phyloP scores from a whole-genome alignment of 2,329 filamentous ascomycete genomes.

The Fusarium buharicum region DNA sequence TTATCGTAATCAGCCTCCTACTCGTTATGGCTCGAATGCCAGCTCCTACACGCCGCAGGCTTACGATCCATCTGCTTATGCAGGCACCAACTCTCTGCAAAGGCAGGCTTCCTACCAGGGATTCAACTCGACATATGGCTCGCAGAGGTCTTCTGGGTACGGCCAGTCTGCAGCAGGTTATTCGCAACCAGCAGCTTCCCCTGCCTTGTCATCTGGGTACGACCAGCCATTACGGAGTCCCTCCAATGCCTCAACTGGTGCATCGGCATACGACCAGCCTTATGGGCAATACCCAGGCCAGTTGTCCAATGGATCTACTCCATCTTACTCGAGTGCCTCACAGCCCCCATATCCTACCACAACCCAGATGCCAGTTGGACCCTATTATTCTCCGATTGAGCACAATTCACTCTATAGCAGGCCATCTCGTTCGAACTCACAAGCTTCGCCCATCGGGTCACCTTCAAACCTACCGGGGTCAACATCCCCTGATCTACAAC shows the following conservation, averaged over 20 bases:
- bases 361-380: slow-evolving; percentile 64
- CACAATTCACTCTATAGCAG: slow-evolving; percentile 58
- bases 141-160: slow-evolving; percentile 51
- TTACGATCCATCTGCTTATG: slow-evolving; percentile 71
- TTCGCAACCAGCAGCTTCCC: slow-evolving; percentile 44
- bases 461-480: slow-evolving; percentile 55
- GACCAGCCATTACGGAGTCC: slow-evolving; percentile 55
- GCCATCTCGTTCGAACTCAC: slow-evolving; percentile 61
- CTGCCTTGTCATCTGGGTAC: slow-evolving; percentile 51
- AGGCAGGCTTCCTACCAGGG: slow-evolving; percentile 63
- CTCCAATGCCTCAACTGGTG: slow-evolving; percentile 44
- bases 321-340: slow-evolving; percentile 50
- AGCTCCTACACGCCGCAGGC: slow-evolving; percentile 62
- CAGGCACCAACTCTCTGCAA: slow-evolving; percentile 59
- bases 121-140: slow-evolving; percentile 55
- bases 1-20: slow-evolving; percentile 59
- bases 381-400: slow-evolving; percentile 61
- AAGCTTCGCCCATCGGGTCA: slow-evolving; percentile 59
- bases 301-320: slow-evolving; percentile 53
- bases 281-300: slow-evolving; percentile 52
- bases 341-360: slow-evolving; percentile 64
- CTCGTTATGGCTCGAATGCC: slow-evolving; percentile 51
- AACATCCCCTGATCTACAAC: slow-evolving; percentile 58
- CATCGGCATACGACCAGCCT: slow-evolving; percentile 53
- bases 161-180: slow-evolving; percentile 50